Evolutionary conservation across 148 eudicot genomes (phyloP).

Genomic region (Rhododendron vialii): DNA sequence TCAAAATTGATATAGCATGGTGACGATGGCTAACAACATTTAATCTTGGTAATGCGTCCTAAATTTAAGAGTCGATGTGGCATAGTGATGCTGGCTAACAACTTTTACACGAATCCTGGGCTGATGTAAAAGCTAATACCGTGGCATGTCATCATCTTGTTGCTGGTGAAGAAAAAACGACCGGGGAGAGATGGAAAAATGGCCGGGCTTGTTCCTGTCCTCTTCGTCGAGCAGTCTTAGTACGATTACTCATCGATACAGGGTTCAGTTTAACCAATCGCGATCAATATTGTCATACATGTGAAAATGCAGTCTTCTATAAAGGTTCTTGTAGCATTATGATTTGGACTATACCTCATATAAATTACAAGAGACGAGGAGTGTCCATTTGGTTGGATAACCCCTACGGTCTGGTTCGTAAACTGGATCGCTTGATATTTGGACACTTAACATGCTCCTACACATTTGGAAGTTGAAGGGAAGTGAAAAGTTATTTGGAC

Average conservation of each 20-base stretch:
- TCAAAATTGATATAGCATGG: no score
- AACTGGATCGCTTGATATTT: neutral
- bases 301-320: neutral
- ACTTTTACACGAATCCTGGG: neutral
- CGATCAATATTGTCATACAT: neutral
- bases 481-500: no score
- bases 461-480: no score
- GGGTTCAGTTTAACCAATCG: neutral
- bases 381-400: neutral
- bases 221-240: conserved; percentile 73
- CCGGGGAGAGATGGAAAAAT: conserved; percentile 85
- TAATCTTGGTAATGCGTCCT: neutral
- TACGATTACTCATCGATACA: neutral
- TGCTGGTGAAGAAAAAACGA: conserved; percentile 84
- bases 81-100: neutral
- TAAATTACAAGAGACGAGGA: neutral
- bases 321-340: neutral
- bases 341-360: neutral
- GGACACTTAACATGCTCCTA: no score
- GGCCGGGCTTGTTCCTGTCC: conserved; percentile 92
- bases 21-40: no score
- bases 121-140: neutral
- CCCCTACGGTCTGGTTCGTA: neutral
- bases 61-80: neutral
- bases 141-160: neutral